phyloP scores from a whole-genome alignment of 2,329 filamentous ascomycete genomes.

The Stemphylium beticola region DNA sequence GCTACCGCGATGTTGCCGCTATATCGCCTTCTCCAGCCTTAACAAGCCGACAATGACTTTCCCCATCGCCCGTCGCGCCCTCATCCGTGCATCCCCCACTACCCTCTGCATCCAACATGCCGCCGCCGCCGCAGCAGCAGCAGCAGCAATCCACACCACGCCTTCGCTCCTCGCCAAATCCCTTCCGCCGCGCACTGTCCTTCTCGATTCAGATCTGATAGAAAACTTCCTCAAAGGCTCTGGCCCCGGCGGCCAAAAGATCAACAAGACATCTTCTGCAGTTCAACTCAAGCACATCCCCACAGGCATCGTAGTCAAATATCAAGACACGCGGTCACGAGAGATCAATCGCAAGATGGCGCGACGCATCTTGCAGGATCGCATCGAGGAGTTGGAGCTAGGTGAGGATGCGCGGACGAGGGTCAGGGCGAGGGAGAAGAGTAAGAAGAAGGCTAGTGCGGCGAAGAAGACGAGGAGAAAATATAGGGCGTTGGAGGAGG shows the following conservation, averaged over 20 bases:
- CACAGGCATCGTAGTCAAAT: slow-evolving; percentile 92
- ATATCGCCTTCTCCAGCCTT: slow-evolving; percentile 10
- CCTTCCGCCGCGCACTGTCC: slow-evolving; percentile 73
- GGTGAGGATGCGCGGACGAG: slow-evolving; percentile 72
- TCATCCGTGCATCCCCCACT: slow-evolving; percentile 2
- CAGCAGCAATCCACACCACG: slow-evolving; percentile 21
- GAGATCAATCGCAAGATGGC: slow-evolving; percentile 88
- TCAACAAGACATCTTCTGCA: slow-evolving; percentile 97
- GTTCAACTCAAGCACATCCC: slow-evolving; percentile 91
- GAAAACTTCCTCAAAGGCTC: slow-evolving; percentile 89
- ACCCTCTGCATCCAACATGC: slow-evolving; percentile 19
- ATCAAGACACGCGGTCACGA: slow-evolving; percentile 85
- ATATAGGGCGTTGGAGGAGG: slow-evolving; percentile 62
- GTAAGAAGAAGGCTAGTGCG: slow-evolving; percentile 74
- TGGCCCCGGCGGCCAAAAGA: slow-evolving; percentile 95
- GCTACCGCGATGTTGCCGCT: slow-evolving; percentile 21
- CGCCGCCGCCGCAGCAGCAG: neutral
- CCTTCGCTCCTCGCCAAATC: slow-evolving; percentile 24
- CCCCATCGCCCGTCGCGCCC: slow-evolving; percentile 10
- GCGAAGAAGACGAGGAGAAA: slow-evolving; percentile 85
- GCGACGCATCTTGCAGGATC: slow-evolving; percentile 75
- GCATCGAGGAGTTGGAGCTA: slow-evolving; percentile 75
- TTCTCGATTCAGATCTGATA: slow-evolving; percentile 79
- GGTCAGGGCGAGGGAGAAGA: slow-evolving; percentile 67
- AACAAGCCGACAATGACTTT: slow-evolving; percentile 16